Evolutionary conservation across 1,284 basidiomycete species (phyloP), one percentile per base, ranked within the genome.

Genomic region (Neolentinus lepideus): DNA sequence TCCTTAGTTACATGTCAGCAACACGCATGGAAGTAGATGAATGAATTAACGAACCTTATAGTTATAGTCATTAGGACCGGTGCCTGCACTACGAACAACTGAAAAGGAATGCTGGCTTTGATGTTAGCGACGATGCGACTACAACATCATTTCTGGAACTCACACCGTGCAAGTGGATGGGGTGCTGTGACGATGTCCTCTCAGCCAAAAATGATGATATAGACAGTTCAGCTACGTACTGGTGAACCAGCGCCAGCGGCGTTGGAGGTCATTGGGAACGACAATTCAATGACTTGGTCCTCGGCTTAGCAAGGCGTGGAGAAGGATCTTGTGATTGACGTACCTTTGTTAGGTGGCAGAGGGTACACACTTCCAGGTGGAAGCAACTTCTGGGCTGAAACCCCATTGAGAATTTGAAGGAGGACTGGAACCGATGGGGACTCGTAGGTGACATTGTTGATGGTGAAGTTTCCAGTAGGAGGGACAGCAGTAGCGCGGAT

Each of bases 121-220:
- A 21, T 46, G 22, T 10, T 52, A 55, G 48, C 51, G 22, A 47
- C 14, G 47, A 50, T 26, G 52, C 21, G 54, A 59, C 57, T 21
- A 33, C 33, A 27, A 25, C 11, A 29, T 21, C 19, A 52, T 2
- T 10, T 19, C 38, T 35, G 33, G n/a, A n/a, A 55, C 66, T 54
- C 57, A 72, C 71, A 1, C 74, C 74, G 55, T 75, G 73, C 52
- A 75, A 54, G 60, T 75, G 74, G 56, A 74, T 62, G 2, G 74
- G 74, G 54, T 75, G 74, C 59, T 70, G 55, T n/a, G n/a, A n/a
- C n/a, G n/a, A n/a, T n/a, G n/a, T n/a, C n/a, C n/a, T n/a, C n/a
- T n/a, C n/a, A n/a, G n/a, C n/a, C n/a, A n/a, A n/a, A n/a, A n/a
- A n/a, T 4, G 43, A 21, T 27, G 21, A 31, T 14, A 31, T 33